Evolutionary conservation across 2,329 filamentous ascomycete species (phyloP), one percentile per base, ranked within the genome.

Genomic region (Beauveria sp.): DNA sequence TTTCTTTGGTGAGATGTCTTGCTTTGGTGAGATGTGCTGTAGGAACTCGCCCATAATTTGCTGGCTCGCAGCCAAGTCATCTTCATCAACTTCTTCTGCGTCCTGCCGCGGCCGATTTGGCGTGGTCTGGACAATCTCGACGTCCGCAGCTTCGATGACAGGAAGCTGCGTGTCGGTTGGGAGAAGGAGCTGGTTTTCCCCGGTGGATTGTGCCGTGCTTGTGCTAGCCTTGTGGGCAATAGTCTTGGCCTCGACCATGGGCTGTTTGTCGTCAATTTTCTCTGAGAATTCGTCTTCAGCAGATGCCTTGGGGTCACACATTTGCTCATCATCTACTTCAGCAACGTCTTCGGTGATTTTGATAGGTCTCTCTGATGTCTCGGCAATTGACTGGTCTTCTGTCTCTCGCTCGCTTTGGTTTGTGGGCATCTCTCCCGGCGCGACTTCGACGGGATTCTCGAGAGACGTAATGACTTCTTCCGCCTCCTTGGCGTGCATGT

Each of bases 41-140:
- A 69, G 55, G 34, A 68, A 68, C 62, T 71, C 70, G 34, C 65
- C 63, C 66, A 71, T 71, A 60, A 71, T 67, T 65, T 71, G 70
- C 62, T 69, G 65, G 34, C 70, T 66, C 46, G 65, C 68, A 20
- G 59, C 66, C 43, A 66, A 58, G 7, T 30, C 50, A 26, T 58
- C 60, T 20, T 58, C 56, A 10, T 57, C 53, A 18, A 30, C 46
- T 7, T 62, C 62, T 3, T 58, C 45, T 3, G 42, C 42, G 9
- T 58, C 51, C 3, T 38, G 38, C 22, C 2, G 22, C 8, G 20
- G 43, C 46, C 34, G 30, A 28, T 47, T 12, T 12, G 24, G 43
- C 20, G 46, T 7, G 18, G n/a, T 43, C n/a, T 12, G 24, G 12
- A 40, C 28, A 26, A 42, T 53, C 45, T 72, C 67, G 45, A 66